Evolutionary conservation across 495 filamentous ascomycete genomes (phyloP).

Genomic region (Rusavskia elegans): DNA sequence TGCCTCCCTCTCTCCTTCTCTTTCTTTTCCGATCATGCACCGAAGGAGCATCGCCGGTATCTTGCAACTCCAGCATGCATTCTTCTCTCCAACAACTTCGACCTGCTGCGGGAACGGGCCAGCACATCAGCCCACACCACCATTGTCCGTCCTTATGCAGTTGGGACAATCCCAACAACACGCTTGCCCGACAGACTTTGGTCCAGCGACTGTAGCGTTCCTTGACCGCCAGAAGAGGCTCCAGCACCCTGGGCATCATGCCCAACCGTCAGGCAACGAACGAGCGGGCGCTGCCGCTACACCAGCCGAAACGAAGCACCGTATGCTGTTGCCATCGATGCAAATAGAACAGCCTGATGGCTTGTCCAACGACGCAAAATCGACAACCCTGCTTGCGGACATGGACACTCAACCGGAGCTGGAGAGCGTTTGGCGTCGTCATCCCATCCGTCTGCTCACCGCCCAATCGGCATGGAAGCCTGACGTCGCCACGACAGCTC

Average conservation of each 20-base stretch:
- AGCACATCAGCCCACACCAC: background rate
- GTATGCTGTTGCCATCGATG: no score
- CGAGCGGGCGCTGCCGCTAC: background rate
- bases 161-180: background rate
- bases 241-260: background rate
- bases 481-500: background rate
- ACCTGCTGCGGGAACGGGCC: background rate
- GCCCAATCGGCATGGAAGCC: conserved; percentile 1
- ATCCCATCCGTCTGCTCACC: background rate
- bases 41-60: background rate
- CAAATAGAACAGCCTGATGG: no score
- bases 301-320: background rate
- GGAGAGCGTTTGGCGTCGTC: background rate
- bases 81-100: background rate
- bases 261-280: background rate
- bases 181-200: background rate
- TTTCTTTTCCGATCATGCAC: background rate
- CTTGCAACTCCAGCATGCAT: background rate
- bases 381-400: background rate
- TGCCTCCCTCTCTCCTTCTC: background rate
- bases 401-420: background rate
- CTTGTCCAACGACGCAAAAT: background rate
- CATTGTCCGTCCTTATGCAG: background rate
- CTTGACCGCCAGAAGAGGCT: background rate
- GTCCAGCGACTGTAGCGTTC: background rate